Percentiles rank a stretch among this genome's conserved stretches.
phyloP scores from a whole-genome alignment of 306 rosid species.

The Carpinus fangiana region DNA sequence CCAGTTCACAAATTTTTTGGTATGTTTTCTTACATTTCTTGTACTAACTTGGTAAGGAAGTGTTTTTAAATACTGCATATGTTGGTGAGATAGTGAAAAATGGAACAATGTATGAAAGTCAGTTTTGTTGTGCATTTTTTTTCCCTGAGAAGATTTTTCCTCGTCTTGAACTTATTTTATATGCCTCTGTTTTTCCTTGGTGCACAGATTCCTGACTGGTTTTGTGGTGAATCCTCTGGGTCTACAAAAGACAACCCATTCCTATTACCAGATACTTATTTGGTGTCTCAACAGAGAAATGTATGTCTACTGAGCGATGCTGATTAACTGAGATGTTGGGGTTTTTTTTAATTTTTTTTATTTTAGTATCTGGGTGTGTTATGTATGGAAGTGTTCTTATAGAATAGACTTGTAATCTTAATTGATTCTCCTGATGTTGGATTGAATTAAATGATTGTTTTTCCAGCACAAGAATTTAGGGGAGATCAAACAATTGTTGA shows the following conservation, averaged over 20 bases:
- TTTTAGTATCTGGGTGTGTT: constrained; percentile 23
- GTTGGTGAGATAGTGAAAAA: background rate
- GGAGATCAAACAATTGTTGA: constrained; percentile 72
- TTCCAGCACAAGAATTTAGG: constrained; percentile 69
- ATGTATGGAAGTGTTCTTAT: constrained; percentile 9
- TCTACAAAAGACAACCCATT: constrained; percentile 82
- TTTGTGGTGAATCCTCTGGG: constrained; percentile 62
- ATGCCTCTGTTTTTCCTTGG: constrained; percentile 24
- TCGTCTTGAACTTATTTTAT: constrained; percentile 14
- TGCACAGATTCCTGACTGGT: constrained; percentile 86
- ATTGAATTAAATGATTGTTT: constrained; percentile 31
- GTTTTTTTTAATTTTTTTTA: too few species aligned
- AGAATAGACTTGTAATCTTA: constrained; percentile 15
- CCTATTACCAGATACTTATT: constrained; percentile 71
- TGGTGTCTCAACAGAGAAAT: constrained; percentile 68
- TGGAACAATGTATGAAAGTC: background rate
- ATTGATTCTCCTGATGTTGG: constrained; percentile 21
- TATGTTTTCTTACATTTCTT: constrained; percentile 29
- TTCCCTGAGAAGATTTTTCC: background rate
- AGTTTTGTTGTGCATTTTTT: background rate
- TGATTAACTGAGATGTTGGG: constrained; percentile 10
- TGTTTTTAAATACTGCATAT: background rate
- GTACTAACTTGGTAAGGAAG: background rate
- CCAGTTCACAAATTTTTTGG: constrained; percentile 87
- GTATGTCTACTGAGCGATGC: constrained; percentile 42